Percentiles rank a stretch among this genome's conserved stretches.
Conservation (phyloP, 768 basidiomycete genomes). For the Leccinum incarnatum region DNA sequence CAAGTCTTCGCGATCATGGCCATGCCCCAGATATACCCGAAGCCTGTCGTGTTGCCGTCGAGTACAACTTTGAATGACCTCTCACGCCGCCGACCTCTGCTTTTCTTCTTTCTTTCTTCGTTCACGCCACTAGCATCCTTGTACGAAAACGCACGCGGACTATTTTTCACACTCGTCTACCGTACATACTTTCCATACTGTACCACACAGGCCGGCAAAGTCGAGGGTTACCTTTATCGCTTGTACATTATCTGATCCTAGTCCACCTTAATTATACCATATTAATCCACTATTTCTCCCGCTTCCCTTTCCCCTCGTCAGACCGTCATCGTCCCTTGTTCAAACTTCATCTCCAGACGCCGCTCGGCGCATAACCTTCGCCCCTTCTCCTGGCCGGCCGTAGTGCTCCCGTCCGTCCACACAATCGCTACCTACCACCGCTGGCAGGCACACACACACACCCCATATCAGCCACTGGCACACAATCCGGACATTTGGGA, state of each 20-base stretch:
- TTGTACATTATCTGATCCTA: constrained; percentile 31
- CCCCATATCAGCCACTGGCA: background rate
- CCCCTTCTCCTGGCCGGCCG: background rate
- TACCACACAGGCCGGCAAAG: constrained; percentile 11
- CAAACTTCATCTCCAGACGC: background rate
- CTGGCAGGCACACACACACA: constrained; percentile 2
- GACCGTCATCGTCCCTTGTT: background rate
- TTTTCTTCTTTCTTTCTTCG: constrained; percentile 2
- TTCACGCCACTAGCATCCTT: constrained; percentile 23
- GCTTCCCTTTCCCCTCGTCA: background rate
- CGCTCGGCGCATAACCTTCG: constrained; percentile 5
- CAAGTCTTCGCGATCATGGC: constrained; percentile 62
- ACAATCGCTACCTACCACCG: background rate
- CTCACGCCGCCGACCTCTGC: background rate
- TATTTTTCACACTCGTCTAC: constrained; percentile 25
- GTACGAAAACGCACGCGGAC: constrained; percentile 28
- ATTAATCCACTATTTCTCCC: constrained; percentile 27
- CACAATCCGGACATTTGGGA: background rate
- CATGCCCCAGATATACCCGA: constrained; percentile 51
- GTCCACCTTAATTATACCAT: constrained; percentile 33
- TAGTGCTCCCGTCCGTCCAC: background rate
- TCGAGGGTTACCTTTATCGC: constrained; percentile 18
- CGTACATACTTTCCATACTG: constrained; percentile 28
- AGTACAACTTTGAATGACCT: constrained; percentile 63
- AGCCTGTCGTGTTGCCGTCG: constrained; percentile 71